These are phyloP conservation scores for Bryopsis sp. DNA, from an alignment of 139 green algal species.

Conservation along the genomic window DNA sequence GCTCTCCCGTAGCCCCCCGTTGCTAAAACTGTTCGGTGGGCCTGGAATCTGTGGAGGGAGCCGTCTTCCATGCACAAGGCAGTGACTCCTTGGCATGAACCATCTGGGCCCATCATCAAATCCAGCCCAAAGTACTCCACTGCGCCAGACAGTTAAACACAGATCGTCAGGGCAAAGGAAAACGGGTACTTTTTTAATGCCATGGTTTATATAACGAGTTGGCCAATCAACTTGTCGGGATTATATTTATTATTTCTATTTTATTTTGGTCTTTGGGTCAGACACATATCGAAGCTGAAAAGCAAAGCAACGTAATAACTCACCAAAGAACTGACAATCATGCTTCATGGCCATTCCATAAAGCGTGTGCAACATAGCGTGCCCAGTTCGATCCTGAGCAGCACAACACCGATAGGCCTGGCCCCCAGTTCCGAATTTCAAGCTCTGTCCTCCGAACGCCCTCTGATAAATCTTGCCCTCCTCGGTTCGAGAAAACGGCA, in stretches of 20 bases:
- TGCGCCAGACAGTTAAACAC: too few relatives aligned
- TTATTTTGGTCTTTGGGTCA: too few relatives aligned
- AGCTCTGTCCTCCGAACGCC: slow-evolving; percentile 89
- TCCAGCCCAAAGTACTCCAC: slow-evolving; percentile 99
- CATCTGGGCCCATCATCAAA: slow-evolving; percentile 93
- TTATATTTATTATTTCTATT: too few relatives aligned
- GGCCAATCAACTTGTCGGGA: too few relatives aligned
- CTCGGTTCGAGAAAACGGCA: slow-evolving; percentile 96
- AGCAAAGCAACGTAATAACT: slow-evolving; percentile 9
- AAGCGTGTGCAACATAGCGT: slow-evolving; percentile 98
- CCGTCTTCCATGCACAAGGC: slow-evolving; percentile 98
- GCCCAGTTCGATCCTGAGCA: slow-evolving; percentile 92
- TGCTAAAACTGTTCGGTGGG: slow-evolving; percentile 88
- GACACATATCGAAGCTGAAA: too few relatives aligned
- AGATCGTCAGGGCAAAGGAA: too few relatives aligned
- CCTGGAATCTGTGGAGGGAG: slow-evolving; percentile 88
- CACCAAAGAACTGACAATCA: slow-evolving; percentile 92
- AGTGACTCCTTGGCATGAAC: slow-evolving; percentile 68
- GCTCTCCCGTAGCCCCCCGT: slow-evolving; percentile 94
- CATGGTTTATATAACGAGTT: too few relatives aligned
- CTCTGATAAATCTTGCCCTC: slow-evolving; percentile 99
- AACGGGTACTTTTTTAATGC: too few relatives aligned
- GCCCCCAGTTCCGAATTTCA: slow-evolving; percentile 86
- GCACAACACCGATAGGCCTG: slow-evolving; percentile 84
- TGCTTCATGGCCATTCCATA: slow-evolving; percentile 95